These are phyloP conservation scores for Knufia petricola DNA, from an alignment of 2,329 filamentous ascomycete species.

Conservation along the genomic window DNA sequence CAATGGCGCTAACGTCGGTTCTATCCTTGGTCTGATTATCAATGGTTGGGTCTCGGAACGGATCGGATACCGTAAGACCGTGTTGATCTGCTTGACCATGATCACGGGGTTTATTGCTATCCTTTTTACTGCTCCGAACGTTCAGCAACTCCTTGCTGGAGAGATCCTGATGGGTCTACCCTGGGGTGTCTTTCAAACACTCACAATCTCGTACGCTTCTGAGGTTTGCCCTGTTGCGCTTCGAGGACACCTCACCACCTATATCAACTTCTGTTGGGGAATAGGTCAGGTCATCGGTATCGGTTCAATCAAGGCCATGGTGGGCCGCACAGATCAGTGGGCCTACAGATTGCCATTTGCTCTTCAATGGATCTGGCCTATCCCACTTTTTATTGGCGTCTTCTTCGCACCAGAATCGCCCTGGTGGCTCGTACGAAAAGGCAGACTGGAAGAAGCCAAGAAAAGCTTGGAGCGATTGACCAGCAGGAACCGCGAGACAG, in stretches of 20 bases:
- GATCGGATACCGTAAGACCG: constrained; percentile 55
- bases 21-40: constrained; percentile 55
- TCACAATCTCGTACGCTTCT: constrained; percentile 48
- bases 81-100: constrained; percentile 47
- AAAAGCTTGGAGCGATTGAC: constrained; percentile 35
- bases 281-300: constrained; percentile 49
- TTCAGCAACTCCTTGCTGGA: constrained; percentile 27
- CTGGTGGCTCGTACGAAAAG: constrained; percentile 38
- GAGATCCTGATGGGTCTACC: constrained; percentile 29
- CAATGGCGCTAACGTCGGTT: constrained; percentile 50
- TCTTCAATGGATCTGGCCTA: constrained; percentile 23
- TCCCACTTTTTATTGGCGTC: constrained; percentile 17
- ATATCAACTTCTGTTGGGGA: constrained; percentile 54
- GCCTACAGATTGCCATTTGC: constrained; percentile 21
- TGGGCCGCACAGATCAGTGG: constrained; percentile 15
- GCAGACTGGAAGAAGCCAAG: constrained; percentile 36
- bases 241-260: constrained; percentile 50
- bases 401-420: constrained; percentile 21
- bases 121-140: constrained; percentile 30
- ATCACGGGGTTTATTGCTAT: constrained; percentile 32
- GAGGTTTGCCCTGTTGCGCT: constrained; percentile 54
- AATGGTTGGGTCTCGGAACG: constrained; percentile 57
- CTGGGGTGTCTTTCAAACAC: background rate
- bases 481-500: constrained; percentile 15
- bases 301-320: constrained; percentile 18